Evolutionary conservation across 106 monocot genomes (phyloP).

Genomic region (Platanthera guangdongensis): DNA sequence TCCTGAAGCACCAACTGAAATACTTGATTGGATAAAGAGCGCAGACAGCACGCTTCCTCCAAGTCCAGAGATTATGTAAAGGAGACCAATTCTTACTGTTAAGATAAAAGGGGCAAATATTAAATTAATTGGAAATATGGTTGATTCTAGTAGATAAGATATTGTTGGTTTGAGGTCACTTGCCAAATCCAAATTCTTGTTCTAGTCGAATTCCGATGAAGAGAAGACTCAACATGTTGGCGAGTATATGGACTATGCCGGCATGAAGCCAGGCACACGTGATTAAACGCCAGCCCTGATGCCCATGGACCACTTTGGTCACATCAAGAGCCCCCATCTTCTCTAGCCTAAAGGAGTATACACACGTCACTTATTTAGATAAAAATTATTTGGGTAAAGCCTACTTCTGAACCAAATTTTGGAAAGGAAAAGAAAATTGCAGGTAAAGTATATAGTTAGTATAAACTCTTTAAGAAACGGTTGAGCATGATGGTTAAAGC

Average conservation of each 20-base stretch:
- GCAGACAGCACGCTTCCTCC: slow-evolving; percentile 84
- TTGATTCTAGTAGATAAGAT: slow-evolving; percentile 1
- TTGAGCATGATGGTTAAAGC: neutral
- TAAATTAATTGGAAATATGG: neutral
- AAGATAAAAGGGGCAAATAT: neutral
- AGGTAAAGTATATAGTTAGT: neutral
- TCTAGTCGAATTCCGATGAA: slow-evolving; percentile 77
- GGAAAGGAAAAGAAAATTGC: neutral
- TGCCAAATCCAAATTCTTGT: slow-evolving; percentile 90
- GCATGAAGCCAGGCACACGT: slow-evolving; percentile 89
- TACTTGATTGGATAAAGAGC: slow-evolving; percentile 57
- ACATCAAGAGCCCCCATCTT: slow-evolving; percentile 73
- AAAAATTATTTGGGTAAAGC: neutral
- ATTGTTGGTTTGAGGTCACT: neutral
- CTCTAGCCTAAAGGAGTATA: slow-evolving; percentile 33
- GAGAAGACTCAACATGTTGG: slow-evolving; percentile 79
- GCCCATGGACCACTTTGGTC: slow-evolving; percentile 37
- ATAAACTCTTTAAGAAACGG: neutral
- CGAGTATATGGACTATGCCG: slow-evolving; percentile 72
- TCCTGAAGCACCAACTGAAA: slow-evolving; percentile 89
- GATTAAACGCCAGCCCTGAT: slow-evolving; percentile 71
- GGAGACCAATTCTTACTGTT: slow-evolving; percentile 74
- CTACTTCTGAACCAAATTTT: neutral
- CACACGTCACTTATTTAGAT: neutral
- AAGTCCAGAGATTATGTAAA: slow-evolving; percentile 77